phyloP scores from a whole-genome alignment of 345 rosid genomes.

The Camelina laxa region DNA sequence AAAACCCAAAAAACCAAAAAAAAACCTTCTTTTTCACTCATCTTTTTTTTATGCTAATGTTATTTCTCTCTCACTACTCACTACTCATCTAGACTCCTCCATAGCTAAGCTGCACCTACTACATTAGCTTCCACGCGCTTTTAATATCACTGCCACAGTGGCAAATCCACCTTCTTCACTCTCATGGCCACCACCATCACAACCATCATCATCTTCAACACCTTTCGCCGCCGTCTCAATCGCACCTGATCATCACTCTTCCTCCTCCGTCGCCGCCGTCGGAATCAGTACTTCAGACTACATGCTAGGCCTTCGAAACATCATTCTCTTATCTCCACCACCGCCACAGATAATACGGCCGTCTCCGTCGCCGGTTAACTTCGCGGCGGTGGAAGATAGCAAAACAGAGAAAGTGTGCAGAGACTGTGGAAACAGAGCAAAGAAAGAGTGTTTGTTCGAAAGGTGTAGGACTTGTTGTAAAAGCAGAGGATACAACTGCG shows the following conservation, averaged over 20 bases:
- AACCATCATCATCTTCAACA: conserved; percentile 20
- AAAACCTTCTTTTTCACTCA: conserved; percentile 2
- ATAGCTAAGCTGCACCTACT: conserved; percentile 38
- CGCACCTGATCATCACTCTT: conserved; percentile 32
- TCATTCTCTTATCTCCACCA: conserved; percentile 57
- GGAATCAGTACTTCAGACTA: conserved; percentile 35
- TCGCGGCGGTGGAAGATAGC: conserved; percentile 27
- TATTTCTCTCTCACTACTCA: background rate
- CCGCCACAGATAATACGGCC: conserved; percentile 39
- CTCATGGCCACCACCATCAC: conserved; percentile 42
- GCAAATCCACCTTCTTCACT: conserved; percentile 42
- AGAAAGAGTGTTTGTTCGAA: conserved; percentile 69
- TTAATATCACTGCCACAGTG: conserved; percentile 35
- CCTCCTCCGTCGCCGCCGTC: background rate
- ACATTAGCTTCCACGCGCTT: conserved; percentile 42
- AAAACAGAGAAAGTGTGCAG: conserved; percentile 58
- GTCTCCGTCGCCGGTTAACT: conserved; percentile 33
- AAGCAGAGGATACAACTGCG: conserved; percentile 66
- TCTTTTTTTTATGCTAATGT: background rate
- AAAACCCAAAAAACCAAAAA: background rate
- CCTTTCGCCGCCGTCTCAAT: conserved; percentile 22
- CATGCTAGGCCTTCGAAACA: conserved; percentile 77
- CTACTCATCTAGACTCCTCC: conserved; percentile 39
- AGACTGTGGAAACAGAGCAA: conserved; percentile 86
- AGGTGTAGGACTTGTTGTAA: conserved; percentile 90